Evolutionary conservation across 345 rosid genomes (phyloP), one percentile per base, ranked within the genome.

Genomic region (Moricandia moricandioides): DNA sequence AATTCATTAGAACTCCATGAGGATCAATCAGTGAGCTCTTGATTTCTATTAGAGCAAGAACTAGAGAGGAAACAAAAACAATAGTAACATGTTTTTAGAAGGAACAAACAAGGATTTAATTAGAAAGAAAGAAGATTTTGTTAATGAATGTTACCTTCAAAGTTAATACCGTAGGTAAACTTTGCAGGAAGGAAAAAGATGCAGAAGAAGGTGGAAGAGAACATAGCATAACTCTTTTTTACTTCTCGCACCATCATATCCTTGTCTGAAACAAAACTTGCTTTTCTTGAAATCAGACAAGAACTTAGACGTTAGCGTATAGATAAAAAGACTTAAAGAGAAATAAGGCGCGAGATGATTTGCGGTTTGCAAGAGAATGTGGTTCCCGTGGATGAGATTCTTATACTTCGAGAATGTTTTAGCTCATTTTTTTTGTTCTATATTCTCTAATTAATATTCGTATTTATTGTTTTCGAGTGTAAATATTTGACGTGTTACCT

Each of bases 151-250:
- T 77, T 88, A 91, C 98, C 96, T 91, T 93, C 98, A 79, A n/a
- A 85, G 83, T 93, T 91, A 64, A 91, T 90, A 65, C 97, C 98
- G 13, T 91, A 74, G 58, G 95, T 85, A 14, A 93, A 88, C 79
- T 85, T 73, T 37, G 91, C 98, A 74, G 52, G 67, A 26, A 67
- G 39, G 8, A 72, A 52, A 54, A 31, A 10, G 1, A 72, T 14
- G 24, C 82, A 67, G 82, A 83, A 67, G 80, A 82, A 69, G 65
- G 54, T 67, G 59, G 77, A 39, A 80, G 65, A 80, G 56, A 67
- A 79, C 16, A 79, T 70, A 62, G 45, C 64, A 71, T 31, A 63
- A 59, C 57, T 51, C 6, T 59, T 49, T 27, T 63, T 16, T 1
- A 45, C 63, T 54, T 62, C 79, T 80, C 82, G 62, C 35, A 67